These are phyloP conservation scores for Teunomyces atbi DNA, from an alignment of 805 yeast genomes.

Conservation along the genomic window DNA sequence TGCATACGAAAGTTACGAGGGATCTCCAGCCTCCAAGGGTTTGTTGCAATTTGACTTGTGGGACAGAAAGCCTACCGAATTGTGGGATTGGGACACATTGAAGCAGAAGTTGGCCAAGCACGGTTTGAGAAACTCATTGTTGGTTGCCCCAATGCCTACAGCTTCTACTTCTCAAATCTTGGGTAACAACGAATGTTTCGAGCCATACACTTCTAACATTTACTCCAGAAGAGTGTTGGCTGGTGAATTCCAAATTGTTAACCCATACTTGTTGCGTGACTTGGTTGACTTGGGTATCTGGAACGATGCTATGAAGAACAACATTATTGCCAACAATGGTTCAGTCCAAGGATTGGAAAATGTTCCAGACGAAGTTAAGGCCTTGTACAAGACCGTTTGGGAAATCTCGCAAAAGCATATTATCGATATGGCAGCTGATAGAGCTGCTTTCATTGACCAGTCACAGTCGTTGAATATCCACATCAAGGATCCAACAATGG, in stretches of 20 bases:
- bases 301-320: slow-evolving; percentile 57
- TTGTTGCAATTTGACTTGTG: slow-evolving; percentile 56
- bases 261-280: slow-evolving; percentile 57
- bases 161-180: slow-evolving; percentile 65
- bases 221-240: slow-evolving; percentile 62
- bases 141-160: slow-evolving; percentile 67
- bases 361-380: slow-evolving; percentile 53
- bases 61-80: slow-evolving; percentile 57
- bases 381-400: slow-evolving; percentile 60
- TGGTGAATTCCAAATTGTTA: slow-evolving; percentile 64
- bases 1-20: slow-evolving; percentile 48
- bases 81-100: slow-evolving; percentile 54
- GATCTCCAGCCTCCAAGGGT: slow-evolving; percentile 61
- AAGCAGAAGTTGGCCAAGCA: slow-evolving; percentile 47
- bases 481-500: slow-evolving; percentile 88
- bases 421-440: slow-evolving; percentile 42
- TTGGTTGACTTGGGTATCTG: slow-evolving; percentile 58
- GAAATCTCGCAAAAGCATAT: slow-evolving; percentile 58
- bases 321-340: slow-evolving; percentile 55
- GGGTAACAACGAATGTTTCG: slow-evolving; percentile 63
- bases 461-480: slow-evolving; percentile 91
- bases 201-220: slow-evolving; percentile 61
- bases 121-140: slow-evolving; percentile 57
- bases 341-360: slow-evolving; percentile 55
- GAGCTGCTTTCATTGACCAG: slow-evolving; percentile 84